phyloP scores from a whole-genome alignment of 2,329 filamentous ascomycete species.

The Thielaviopsis musarum region DNA sequence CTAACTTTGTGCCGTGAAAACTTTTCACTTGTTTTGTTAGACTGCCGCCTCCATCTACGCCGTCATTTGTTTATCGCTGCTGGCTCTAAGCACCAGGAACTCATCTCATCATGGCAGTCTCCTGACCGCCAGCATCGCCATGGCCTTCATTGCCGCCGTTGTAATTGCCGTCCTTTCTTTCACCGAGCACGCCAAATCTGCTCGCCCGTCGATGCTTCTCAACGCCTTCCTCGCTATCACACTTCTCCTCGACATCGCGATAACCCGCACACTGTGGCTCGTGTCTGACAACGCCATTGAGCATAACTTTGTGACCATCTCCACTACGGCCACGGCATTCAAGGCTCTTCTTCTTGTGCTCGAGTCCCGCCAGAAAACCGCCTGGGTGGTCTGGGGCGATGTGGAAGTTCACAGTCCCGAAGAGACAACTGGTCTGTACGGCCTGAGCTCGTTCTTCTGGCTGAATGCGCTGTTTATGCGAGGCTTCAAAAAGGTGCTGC shows the following conservation, averaged over 20 bases:
- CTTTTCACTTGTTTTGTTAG: constrained; percentile 12
- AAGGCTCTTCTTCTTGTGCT: constrained; percentile 23
- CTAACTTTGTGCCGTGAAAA: not conserved
- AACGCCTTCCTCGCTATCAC: constrained; percentile 25
- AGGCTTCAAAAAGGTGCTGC: constrained; percentile 22
- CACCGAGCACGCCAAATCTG: constrained; percentile 22
- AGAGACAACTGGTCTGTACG: constrained; percentile 20
- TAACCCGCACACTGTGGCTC: constrained; percentile 28
- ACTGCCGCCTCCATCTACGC: constrained; percentile 16
- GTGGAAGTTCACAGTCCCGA: constrained; percentile 23
- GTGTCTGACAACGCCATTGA: constrained; percentile 12
- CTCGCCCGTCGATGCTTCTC: constrained; percentile 27
- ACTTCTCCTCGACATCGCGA: constrained; percentile 26
- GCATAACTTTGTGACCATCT: constrained; percentile 18
- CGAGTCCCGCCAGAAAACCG: constrained; percentile 23
- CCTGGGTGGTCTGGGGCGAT: constrained; percentile 23
- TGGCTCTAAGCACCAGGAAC: constrained; percentile 17
- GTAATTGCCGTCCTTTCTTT: constrained; percentile 19
- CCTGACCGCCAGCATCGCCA: constrained; percentile 17
- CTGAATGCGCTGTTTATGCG: constrained; percentile 20
- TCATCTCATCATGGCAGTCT: constrained; percentile 5
- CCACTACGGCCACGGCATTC: constrained; percentile 20
- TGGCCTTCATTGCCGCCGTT: constrained; percentile 20
- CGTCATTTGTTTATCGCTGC: constrained; percentile 19
- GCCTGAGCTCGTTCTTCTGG: constrained; percentile 21